Conservation (phyloP, 2,329 filamentous ascomycete genomes). For the Echinosphaeria canescens region DNA sequence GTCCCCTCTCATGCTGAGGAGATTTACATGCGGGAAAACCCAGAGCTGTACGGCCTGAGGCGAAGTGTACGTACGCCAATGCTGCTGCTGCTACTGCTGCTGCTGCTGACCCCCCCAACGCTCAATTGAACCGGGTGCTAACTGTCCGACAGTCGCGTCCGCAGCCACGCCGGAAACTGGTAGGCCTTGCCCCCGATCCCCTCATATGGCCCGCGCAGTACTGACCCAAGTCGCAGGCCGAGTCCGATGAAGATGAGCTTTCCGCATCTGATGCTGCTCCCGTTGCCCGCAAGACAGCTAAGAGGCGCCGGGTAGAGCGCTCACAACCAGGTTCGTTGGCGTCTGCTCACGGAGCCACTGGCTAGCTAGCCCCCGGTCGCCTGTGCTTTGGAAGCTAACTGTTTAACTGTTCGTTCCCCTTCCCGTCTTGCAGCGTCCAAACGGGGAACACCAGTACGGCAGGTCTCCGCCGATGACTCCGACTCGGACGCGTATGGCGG, state of each 20-base stretch:
- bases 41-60: constrained; percentile 82
- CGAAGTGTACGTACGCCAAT: constrained; percentile 49
- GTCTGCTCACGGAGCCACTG: background rate
- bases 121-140: no score
- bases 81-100: constrained; percentile 2
- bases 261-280: constrained; percentile 52
- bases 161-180: constrained; percentile 29
- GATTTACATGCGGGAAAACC: constrained; percentile 74
- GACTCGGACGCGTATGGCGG: constrained; percentile 10
- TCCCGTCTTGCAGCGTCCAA: constrained; percentile 6
- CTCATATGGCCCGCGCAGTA: constrained; percentile 1
- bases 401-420: background rate
- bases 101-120: constrained; percentile 11
- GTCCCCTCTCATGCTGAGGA: constrained; percentile 41
- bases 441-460: constrained; percentile 8
- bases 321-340: constrained; percentile 36
- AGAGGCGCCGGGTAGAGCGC: constrained; percentile 45
- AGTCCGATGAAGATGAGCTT: constrained; percentile 40
- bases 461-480: constrained; percentile 8
- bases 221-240: constrained; percentile 15
- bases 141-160: background rate
- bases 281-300: constrained; percentile 34
- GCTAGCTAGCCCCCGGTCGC: no score
- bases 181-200: constrained; percentile 13
- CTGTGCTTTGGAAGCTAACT: background rate